Evolutionary conservation across 306 rosid genomes (phyloP).

Genomic region (Sophora flavescens): DNA sequence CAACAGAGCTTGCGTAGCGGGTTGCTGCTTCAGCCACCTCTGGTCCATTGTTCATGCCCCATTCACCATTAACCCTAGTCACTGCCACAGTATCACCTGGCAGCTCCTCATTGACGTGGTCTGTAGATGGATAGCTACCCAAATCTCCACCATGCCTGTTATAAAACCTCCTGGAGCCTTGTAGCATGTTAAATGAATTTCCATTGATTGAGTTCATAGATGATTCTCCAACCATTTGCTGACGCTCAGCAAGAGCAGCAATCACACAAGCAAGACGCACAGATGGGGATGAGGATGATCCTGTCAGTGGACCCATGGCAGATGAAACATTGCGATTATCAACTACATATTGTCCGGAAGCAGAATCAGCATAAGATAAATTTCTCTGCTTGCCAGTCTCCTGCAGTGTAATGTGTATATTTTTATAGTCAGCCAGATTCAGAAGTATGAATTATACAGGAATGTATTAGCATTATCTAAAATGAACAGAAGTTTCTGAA

Average conservation of each 20-base stretch:
- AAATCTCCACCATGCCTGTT: slow-evolving; percentile 61
- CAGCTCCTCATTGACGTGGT: slow-evolving; percentile 53
- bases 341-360: slow-evolving; percentile 57
- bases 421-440: slow-evolving; percentile 29
- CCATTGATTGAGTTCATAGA: slow-evolving; percentile 55
- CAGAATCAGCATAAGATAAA: slow-evolving; percentile 54
- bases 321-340: slow-evolving; percentile 59
- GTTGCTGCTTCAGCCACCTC: slow-evolving; percentile 67
- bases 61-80: slow-evolving; percentile 57
- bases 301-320: slow-evolving; percentile 56
- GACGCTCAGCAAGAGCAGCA: slow-evolving; percentile 99
- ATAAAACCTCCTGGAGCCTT: slow-evolving; percentile 67
- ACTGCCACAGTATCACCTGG: slow-evolving; percentile 48
- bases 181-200: slow-evolving; percentile 59
- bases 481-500: neutral
- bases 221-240: slow-evolving; percentile 75
- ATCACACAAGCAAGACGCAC: slow-evolving; percentile 97
- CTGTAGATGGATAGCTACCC: slow-evolving; percentile 61
- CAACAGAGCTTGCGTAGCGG: slow-evolving; percentile 66
- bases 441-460: neutral
- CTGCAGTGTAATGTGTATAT: slow-evolving; percentile 53
- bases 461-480: neutral
- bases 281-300: slow-evolving; percentile 85
- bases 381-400: slow-evolving; percentile 78
- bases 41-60: slow-evolving; percentile 60